Evolutionary conservation across 1,284 basidiomycete species (phyloP), one percentile per base, ranked within the genome.

Genomic region (Trichosporon sp.): DNA sequence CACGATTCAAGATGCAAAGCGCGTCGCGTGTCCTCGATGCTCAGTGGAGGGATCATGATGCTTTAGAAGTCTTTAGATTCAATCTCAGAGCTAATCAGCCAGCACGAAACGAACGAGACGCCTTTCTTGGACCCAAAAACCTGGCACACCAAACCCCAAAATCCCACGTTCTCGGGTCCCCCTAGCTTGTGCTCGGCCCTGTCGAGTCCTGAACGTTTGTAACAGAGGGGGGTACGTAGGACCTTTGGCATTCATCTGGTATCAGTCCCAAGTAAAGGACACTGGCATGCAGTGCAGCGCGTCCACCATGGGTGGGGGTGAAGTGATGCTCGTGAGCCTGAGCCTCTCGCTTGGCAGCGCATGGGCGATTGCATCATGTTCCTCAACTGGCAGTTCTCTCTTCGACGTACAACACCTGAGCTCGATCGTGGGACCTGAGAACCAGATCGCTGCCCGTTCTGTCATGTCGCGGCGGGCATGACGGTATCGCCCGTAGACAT

Each of bases 71-170:
- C 5, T 54, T 54, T 10, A 54, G 51, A 54, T 54, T 54, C 51
- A 54, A 26, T 54, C 21, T 26, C 51, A 19, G 51, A 54, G 51
- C 51, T 54, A 54, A 54, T 54, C 51, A 54, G 14, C 14, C 51
- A 21, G 51, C 10, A 54, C 21, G 51, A 54, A 26, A 54, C 51
- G 21, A 26, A 54, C 51, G 51, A 19, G 51, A 54, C 51, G 51
- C 51, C 19, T 54, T 54, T 10, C 10, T 26, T 54, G 51, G 51
- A 54, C 51, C 51, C 51, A 54, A 54, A 54, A 54, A 54, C 11
- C n/a, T 54, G 51, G 51, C 51, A 54, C 51, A 54, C 51, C n/a
- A 26, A 54, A 19, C 51, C 51, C 51, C n/a, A 54, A 54, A 26
- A 54, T 54, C 51, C 51, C 51, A 54, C 51, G 51, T 26, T 54